Base-by-base conservation (phyloP, 495 filamentous ascomycete genomes). In the Durotheca rogersii region DNA sequence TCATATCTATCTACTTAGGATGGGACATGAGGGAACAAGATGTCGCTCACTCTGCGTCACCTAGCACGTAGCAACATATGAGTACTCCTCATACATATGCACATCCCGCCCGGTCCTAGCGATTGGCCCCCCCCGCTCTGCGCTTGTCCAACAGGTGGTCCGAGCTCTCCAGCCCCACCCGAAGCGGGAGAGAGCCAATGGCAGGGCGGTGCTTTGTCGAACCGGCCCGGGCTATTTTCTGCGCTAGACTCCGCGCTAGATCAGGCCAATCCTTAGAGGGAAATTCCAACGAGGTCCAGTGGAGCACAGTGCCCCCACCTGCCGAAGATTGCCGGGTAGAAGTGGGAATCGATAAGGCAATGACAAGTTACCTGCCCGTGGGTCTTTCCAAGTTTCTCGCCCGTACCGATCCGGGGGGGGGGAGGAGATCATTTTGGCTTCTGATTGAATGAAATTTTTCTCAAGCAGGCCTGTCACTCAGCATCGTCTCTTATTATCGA, bases 181-280 rank as follows among this genome's bases (percentile, higher is more conserved):
- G 29, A 38, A 37, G 17, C 7, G 5, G 32, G 3, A 6, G 10
- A 6, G 17, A 21, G 1, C 14, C 6, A 27, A 37, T 7, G 58
- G 53, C 58, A 61, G 58, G 10, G 50, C 5, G 30, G 0, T 0
- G 7, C 4, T 6, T 6, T n/a, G 7, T 42, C 18, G 47, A 16
- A 11, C 30, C 36, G 45, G 58, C 48, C 61, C 61, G 61, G 45
- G 25, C 31, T 18, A 65, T 65, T 65, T 34, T 65, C 58, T 62
- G 35, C 53, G 19, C 25, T 39, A 27, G n/a, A n/a, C n/a, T n/a
- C n/a, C n/a, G n/a, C n/a, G n/a, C n/a, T n/a, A n/a, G n/a, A n/a
- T 2, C 1, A 21, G 2, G 14, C 51, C 53, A 61, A 12, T 27
- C 44, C 47, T 29, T 11, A 56, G 50, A 12, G 17, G 25, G 58